Evolutionary conservation across 257 asterid species (phyloP), one percentile per base, ranked within the genome.

Genomic region (Nicotiana attenuata): DNA sequence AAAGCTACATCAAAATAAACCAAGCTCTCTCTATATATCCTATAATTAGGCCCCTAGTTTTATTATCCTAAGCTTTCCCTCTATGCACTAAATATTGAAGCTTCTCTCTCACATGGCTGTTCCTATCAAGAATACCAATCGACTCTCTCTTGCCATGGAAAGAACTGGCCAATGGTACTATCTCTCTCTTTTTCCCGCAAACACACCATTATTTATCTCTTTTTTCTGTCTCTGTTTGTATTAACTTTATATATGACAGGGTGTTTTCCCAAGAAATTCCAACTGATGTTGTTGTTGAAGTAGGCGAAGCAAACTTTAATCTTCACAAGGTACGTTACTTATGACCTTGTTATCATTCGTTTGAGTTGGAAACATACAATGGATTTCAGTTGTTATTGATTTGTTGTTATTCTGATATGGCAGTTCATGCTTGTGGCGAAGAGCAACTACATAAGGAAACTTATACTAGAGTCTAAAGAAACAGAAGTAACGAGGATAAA

Each of bases 401-500:
- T 16, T 82, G 69, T 76, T 47, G 66, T n/a, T 71, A 1, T 35
- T 10, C 26, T 41, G 17, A 20, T 33, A 7, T 61, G 47, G 67
- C 92, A 96, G 99, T 93, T 94, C 89, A 96, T 94, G 97, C 96
- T 96, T 3, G 93, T 94, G 22, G 98, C 97, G 22, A 96, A 96
- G 94, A 96, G 98, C 92, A 94, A 96, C 79, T 85, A 56, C 83
- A 92, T 96, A 86, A 90, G 98, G 71, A 92, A 89, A 53, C 69
- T 94, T 80, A 90, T 94, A 57, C 82, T 94, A 3, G 99, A 93
- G 14, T 86, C 93, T 1, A 90, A 91, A 31, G 97, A 92, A 61
- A 80, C 91, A 2, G 99, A 93, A 69, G 29, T 90, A 78, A 88
- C 93, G 7, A 87, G 90, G 81, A 89, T 96, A 69, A 79, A 91